Conservation (phyloP, 345 rosid species). For the Eucalyptus cloeziana region DNA sequence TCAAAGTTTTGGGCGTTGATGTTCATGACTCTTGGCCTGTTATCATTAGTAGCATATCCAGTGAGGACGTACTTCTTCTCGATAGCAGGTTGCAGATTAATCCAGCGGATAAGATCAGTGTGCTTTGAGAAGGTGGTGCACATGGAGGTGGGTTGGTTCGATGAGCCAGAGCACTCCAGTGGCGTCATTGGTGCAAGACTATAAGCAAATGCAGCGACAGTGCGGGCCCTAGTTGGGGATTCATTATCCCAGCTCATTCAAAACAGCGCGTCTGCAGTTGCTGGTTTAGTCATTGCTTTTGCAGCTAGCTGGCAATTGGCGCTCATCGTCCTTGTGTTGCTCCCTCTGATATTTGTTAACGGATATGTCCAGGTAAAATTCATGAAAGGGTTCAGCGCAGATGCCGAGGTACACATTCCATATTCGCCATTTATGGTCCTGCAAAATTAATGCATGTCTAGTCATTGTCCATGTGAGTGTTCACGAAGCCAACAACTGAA, state of each 20-base stretch:
- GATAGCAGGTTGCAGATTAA: constrained; percentile 54
- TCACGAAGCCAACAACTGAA: neutral
- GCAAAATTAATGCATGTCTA: neutral
- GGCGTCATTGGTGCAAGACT: constrained; percentile 81
- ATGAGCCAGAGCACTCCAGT: constrained; percentile 66
- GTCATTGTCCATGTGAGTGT: neutral
- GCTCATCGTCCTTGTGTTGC: constrained; percentile 34
- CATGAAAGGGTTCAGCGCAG: constrained; percentile 72
- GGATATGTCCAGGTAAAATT: constrained; percentile 55
- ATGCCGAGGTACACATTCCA: constrained; percentile 43
- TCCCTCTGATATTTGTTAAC: constrained; percentile 54
- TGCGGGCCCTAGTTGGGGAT: constrained; percentile 79
- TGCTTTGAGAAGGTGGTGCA: constrained; percentile 78
- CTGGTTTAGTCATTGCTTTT: constrained; percentile 70
- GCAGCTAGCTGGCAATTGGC: constrained; percentile 64
- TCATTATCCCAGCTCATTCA: constrained; percentile 58
- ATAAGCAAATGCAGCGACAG: constrained; percentile 68
- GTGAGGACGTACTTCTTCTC: constrained; percentile 39
- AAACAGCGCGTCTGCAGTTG: constrained; percentile 40
- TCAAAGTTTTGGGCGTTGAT: constrained; percentile 64
- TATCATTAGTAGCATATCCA: constrained; percentile 35
- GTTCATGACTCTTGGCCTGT: constrained; percentile 47
- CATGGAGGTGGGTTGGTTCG: constrained; percentile 90
- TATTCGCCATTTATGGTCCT: neutral
- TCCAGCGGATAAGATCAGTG: constrained; percentile 53